These are phyloP conservation scores for Phytophthora aleatoria DNA, from an alignment of 352 stramenopile species.

Conservation along the genomic window DNA sequence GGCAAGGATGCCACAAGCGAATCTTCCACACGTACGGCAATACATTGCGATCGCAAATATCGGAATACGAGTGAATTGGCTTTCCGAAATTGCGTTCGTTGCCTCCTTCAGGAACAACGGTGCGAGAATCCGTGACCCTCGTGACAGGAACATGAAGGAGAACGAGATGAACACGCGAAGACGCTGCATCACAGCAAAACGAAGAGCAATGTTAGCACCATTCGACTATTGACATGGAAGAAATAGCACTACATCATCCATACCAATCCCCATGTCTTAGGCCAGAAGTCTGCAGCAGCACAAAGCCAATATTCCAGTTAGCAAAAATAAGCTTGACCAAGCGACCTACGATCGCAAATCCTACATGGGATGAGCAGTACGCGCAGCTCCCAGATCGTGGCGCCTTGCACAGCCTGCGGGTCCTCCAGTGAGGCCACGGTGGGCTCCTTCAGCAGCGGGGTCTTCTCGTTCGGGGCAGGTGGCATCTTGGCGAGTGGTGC, in stretches of 20 bases:
- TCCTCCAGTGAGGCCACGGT: constrained; percentile 30
- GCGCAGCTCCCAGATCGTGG: constrained; percentile 64
- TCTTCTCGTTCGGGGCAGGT: constrained; percentile 38
- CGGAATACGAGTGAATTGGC: constrained; percentile 44
- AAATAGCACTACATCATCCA: background rate
- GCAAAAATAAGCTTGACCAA: constrained; percentile 1
- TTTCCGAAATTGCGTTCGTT: constrained; percentile 58
- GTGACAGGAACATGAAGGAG: constrained; percentile 70
- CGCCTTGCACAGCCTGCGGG: constrained; percentile 22
- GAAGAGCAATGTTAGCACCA: background rate
- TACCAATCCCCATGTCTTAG: constrained; percentile 68
- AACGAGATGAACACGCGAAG: constrained; percentile 68
- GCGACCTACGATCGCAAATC: constrained; percentile 1
- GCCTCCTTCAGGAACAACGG: constrained; percentile 78
- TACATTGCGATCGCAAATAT: constrained; percentile 59
- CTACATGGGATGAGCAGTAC: constrained; percentile 78
- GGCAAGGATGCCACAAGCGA: background rate
- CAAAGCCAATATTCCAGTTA: constrained; percentile 9
- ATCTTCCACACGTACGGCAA: constrained; percentile 42
- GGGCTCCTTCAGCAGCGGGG: constrained; percentile 38
- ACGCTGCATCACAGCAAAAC: constrained; percentile 31
- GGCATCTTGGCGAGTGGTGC: constrained; percentile 34
- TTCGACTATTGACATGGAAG: background rate
- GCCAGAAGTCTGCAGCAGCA: constrained; percentile 68
- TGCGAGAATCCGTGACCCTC: constrained; percentile 66